A percentile compares a stretch with the other conserved stretches of the same genome.
phyloP scores from a whole-genome alignment of 164 flowering plant species.

The Berberis vulgaris region DNA sequence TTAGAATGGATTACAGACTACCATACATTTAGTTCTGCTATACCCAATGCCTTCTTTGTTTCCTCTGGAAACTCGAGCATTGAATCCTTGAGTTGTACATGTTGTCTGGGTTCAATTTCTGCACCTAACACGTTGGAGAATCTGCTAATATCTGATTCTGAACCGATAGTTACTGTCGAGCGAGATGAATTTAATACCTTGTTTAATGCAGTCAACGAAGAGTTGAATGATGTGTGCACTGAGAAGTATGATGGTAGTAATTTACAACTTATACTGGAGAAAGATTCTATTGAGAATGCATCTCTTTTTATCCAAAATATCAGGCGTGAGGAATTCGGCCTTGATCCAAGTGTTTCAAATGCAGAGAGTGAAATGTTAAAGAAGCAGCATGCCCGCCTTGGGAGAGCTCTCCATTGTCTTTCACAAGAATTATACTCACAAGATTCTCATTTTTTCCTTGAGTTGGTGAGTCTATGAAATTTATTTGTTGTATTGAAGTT shows the following conservation, averaged over 20 bases:
- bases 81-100: constrained; percentile 14
- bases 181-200: constrained; percentile 9
- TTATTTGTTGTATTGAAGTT: background rate
- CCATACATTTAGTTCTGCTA: constrained; percentile 28
- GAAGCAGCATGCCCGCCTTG: constrained; percentile 96
- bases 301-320: constrained; percentile 57
- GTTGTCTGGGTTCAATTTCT: background rate
- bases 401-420: constrained; percentile 93
- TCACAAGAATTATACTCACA: constrained; percentile 93
- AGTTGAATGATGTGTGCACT: constrained; percentile 9
- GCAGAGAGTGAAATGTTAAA: constrained; percentile 50
- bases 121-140: constrained; percentile 5
- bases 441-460: constrained; percentile 97
- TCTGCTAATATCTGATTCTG: constrained; percentile 10
- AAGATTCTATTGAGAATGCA: constrained; percentile 28
- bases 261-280: constrained; percentile 5
- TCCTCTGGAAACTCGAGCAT: constrained; percentile 13
- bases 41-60: constrained; percentile 10
- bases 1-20: constrained; percentile 80
- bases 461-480: constrained; percentile 53
- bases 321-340: constrained; percentile 91
- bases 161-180: constrained; percentile 6
- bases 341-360: constrained; percentile 44
- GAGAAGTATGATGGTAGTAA: constrained; percentile 8
- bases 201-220: constrained; percentile 7